Conservation (phyloP, 2,329 filamentous ascomycete species). For the Elsinoe fawcettii region DNA sequence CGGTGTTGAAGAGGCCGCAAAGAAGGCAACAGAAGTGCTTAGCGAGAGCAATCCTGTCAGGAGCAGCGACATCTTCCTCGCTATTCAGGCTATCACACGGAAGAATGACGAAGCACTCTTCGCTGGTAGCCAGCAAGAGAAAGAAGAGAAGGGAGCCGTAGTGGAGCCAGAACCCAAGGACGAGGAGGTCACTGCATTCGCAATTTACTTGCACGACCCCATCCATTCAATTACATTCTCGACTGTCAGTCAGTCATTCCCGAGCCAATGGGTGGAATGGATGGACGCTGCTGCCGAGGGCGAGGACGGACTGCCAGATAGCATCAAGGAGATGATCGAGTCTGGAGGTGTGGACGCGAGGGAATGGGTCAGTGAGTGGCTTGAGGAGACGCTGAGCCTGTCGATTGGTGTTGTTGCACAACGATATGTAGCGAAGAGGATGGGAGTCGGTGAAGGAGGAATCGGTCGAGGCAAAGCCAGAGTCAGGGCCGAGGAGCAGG, state of each 20-base stretch:
- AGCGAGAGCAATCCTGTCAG: slow-evolving; percentile 83
- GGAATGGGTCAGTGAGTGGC: slow-evolving; percentile 97
- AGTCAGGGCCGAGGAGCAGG: slow-evolving; percentile 47
- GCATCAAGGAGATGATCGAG: slow-evolving; percentile 77
- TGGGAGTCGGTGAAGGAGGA: slow-evolving; percentile 87
- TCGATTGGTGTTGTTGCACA: slow-evolving; percentile 82
- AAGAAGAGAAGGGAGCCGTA: slow-evolving; percentile 48
- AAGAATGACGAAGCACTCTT: slow-evolving; percentile 61
- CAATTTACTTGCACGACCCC: slow-evolving; percentile 75
- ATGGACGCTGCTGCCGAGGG: slow-evolving; percentile 55
- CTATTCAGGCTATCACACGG: slow-evolving; percentile 78
- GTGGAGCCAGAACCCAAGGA: slow-evolving; percentile 45
- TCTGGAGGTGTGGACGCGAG: slow-evolving; percentile 74
- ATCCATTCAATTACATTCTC: slow-evolving; percentile 85
- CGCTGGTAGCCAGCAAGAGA: slow-evolving; percentile 41
- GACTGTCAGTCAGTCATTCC: slow-evolving; percentile 73
- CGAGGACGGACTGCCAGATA: slow-evolving; percentile 59
- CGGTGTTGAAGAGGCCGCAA: slow-evolving; percentile 71
- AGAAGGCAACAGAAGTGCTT: slow-evolving; percentile 68
- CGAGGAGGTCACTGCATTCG: slow-evolving; percentile 58
- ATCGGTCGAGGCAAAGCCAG: slow-evolving; percentile 51
- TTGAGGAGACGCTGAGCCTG: slow-evolving; percentile 76
- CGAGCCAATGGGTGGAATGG: slow-evolving; percentile 83
- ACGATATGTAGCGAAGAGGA: slow-evolving; percentile 85
- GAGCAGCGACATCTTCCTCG: slow-evolving; percentile 88